Percentiles rank a stretch among this genome's conserved stretches.
Evolutionary conservation across 2,329 filamentous ascomycete genomes (phyloP).

Genomic region (Harringtonia aguacate): DNA sequence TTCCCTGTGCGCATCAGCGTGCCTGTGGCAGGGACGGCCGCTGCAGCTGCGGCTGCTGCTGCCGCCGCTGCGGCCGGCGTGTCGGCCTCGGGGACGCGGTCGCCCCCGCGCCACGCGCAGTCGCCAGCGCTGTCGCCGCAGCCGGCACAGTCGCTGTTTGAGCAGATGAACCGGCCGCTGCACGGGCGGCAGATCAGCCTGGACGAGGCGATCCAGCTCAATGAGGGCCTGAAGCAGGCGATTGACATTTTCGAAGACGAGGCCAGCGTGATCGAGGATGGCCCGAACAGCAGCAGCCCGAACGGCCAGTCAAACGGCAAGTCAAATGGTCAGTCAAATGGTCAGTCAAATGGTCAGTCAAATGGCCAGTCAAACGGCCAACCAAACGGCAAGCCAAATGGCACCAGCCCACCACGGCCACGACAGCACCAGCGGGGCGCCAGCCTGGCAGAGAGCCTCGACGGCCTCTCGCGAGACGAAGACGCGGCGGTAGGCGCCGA

Average conservation of each 20-base stretch:
- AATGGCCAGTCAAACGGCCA: too few species aligned
- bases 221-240: slow-evolving; percentile 44
- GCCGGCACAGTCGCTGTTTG: slow-evolving; percentile 6
- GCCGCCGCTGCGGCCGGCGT: slow-evolving; percentile 5
- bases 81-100: slow-evolving; percentile 23
- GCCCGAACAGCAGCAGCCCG: background rate
- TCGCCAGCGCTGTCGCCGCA: slow-evolving; percentile 8
- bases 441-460: slow-evolving; percentile 12
- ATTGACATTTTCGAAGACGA: slow-evolving; percentile 55
- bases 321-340: too few species aligned
- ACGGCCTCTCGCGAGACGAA: slow-evolving; percentile 11
- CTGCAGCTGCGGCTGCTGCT: slow-evolving; percentile 3
- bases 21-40: background rate
- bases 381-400: too few species aligned
- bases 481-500: slow-evolving; percentile 43
- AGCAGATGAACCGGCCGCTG: slow-evolving; percentile 11
- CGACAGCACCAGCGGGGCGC: slow-evolving; percentile 18
- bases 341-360: too few species aligned
- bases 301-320: too few species aligned
- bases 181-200: slow-evolving; percentile 33
- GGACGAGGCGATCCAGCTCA: slow-evolving; percentile 42
- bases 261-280: slow-evolving; percentile 17
- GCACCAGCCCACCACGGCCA: slow-evolving; percentile 21
- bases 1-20: slow-evolving; percentile 49
- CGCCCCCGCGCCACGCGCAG: background rate